Evolutionary conservation across 2,329 filamentous ascomycete species (phyloP).

Genomic region (Fusarium sp.): DNA sequence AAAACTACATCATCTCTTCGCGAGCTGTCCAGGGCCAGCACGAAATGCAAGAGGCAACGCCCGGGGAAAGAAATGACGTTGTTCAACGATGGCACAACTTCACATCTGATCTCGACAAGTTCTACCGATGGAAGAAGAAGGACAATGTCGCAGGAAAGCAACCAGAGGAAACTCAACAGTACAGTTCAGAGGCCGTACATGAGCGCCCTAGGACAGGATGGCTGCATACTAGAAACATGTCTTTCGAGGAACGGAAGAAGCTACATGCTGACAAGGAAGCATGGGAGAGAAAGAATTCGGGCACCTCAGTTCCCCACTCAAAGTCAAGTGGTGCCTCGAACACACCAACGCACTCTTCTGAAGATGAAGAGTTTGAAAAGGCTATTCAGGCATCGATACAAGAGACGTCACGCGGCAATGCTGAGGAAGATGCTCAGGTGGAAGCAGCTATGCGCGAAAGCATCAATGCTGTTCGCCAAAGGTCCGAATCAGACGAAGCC

Average conservation of each 20-base stretch:
- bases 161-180: slow-evolving; percentile 37
- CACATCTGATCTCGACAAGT: slow-evolving; percentile 69
- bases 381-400: slow-evolving; percentile 77
- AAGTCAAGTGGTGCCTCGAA: slow-evolving; percentile 30
- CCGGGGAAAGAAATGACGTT: slow-evolving; percentile 72
- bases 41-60: slow-evolving; percentile 66
- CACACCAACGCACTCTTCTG: slow-evolving; percentile 37
- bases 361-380: slow-evolving; percentile 74
- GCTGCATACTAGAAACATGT: slow-evolving; percentile 60
- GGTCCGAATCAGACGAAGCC: slow-evolving; percentile 45
- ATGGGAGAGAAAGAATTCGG: slow-evolving; percentile 52
- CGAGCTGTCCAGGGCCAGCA: slow-evolving; percentile 80
- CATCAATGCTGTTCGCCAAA: slow-evolving; percentile 64
- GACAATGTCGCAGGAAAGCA: slow-evolving; percentile 55
- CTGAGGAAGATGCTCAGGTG: slow-evolving; percentile 75
- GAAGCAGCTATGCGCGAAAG: slow-evolving; percentile 81
- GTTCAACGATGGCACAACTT: slow-evolving; percentile 72
- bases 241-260: slow-evolving; percentile 64
- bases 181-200: slow-evolving; percentile 33
- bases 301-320: slow-evolving; percentile 21
- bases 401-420: slow-evolving; percentile 76
- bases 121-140: slow-evolving; percentile 65
- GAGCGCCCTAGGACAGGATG: slow-evolving; percentile 59
- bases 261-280: slow-evolving; percentile 61
- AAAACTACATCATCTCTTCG: slow-evolving; percentile 84